A percentile compares a stretch with the other conserved stretches of the same genome.
Evolutionary conservation across 2,329 filamentous ascomycete genomes (phyloP).

Genomic region (Botrytis deweyae): DNA sequence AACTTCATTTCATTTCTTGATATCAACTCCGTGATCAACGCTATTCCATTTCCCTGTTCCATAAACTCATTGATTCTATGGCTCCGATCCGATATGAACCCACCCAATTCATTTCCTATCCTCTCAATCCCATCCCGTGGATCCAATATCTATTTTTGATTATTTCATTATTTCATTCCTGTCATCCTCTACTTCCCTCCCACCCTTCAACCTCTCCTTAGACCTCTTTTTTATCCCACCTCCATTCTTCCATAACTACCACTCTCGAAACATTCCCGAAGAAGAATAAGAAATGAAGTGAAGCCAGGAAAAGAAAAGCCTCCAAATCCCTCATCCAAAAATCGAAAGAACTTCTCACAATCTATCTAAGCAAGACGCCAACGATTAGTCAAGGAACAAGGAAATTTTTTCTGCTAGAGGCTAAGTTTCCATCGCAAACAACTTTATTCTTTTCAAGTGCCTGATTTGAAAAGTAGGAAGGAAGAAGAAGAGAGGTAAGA

Average conservation of each 20-base stretch:
- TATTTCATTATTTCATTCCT: neutral
- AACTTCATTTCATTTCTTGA: neutral
- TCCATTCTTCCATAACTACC: too few relatives aligned
- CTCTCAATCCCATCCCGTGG: neutral
- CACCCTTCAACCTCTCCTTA: neutral
- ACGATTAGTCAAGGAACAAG: slow-evolving; percentile 19
- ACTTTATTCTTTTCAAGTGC: slow-evolving; percentile 1
- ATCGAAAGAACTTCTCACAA: slow-evolving; percentile 20
- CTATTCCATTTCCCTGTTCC: neutral
- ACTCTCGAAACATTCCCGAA: neutral
- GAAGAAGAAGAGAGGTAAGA: neutral
- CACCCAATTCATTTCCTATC: neutral
- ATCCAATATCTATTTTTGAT: slow-evolving; percentile 13
- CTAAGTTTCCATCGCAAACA: neutral
- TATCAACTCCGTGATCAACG: neutral
- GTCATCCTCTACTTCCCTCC: neutral
- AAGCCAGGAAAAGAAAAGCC: neutral
- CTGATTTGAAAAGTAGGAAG: neutral
- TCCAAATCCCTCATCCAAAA: neutral
- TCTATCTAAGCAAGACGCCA: slow-evolving; percentile 22
- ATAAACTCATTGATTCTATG: neutral
- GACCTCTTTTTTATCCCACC: too few relatives aligned
- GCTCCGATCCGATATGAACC: neutral
- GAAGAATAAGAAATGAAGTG: slow-evolving; percentile 2
- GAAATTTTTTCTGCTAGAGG: neutral